A percentile compares a stretch with the other conserved stretches of the same genome.
These are phyloP conservation scores for Bauhinia variegata DNA, from an alignment of 306 rosid species.

Conservation along the genomic window DNA sequence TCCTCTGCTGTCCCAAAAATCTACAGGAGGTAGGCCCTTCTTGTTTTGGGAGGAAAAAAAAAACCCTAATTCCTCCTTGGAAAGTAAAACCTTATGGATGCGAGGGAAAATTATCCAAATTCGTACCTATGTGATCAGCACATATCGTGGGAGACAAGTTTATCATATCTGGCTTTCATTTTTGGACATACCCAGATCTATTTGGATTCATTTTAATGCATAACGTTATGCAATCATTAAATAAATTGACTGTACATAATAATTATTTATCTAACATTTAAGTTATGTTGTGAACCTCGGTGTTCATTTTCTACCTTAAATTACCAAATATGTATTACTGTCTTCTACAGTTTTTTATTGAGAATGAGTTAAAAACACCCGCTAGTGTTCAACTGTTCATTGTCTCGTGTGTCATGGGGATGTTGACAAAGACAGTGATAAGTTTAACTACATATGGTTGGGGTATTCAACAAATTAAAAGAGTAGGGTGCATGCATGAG, in stretches of 20 bases:
- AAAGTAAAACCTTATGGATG: conserved; percentile 11
- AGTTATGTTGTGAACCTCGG: too few species aligned
- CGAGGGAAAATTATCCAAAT: conserved; percentile 20
- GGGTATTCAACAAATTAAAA: conserved; percentile 40
- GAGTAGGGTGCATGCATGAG: conserved; percentile 41
- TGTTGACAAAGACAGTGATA: conserved; percentile 35
- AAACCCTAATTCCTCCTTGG: conserved; percentile 20
- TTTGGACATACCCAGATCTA: conserved; percentile 35
- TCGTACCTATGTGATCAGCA: conserved; percentile 39
- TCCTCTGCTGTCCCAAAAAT: conserved; percentile 31
- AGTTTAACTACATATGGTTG: conserved; percentile 48
- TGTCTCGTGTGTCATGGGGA: neutral
- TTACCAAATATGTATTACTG: conserved; percentile 19
- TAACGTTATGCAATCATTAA: too few species aligned
- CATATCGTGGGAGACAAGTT: conserved; percentile 43
- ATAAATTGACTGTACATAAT: too few species aligned
- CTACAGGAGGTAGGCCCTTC: neutral
- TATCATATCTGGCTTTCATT: conserved; percentile 31
- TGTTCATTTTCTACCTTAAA: conserved; percentile 22
- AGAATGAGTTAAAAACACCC: neutral
- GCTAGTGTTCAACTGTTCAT: neutral
- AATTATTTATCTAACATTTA: too few species aligned
- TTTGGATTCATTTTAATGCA: too few species aligned
- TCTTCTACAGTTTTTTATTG: conserved; percentile 2
- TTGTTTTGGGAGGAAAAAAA: conserved; percentile 24